A percentile compares a stretch with the other conserved stretches of the same genome.
Evolutionary conservation across 108 stramenopile species (phyloP).

Genomic region (Fistulifera pelliculosa): DNA sequence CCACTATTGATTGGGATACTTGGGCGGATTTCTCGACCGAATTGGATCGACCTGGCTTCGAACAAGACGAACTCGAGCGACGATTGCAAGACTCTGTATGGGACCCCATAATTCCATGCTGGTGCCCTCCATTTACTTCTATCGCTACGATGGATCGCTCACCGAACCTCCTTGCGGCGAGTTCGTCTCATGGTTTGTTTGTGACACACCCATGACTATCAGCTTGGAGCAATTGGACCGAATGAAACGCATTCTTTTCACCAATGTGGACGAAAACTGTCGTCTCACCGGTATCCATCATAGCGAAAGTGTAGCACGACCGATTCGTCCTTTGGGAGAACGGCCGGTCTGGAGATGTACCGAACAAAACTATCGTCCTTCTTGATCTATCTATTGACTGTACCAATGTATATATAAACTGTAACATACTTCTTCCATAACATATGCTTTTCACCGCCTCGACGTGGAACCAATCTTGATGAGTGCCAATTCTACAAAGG

Average conservation of each 20-base stretch:
- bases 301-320: conserved; percentile 59
- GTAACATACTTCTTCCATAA: too few species aligned
- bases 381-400: too few species aligned
- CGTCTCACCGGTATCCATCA: conserved; percentile 51
- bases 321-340: conserved; percentile 35
- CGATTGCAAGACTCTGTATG: conserved; percentile 22
- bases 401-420: too few species aligned
- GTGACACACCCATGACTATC: conserved; percentile 57
- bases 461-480: conserved; percentile 5
- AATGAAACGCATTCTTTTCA: conserved; percentile 59
- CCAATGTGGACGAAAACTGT: conserved; percentile 58
- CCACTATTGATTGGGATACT: not conserved
- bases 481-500: conserved; percentile 6
- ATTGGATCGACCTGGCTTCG: conserved; percentile 14
- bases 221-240: conserved; percentile 46
- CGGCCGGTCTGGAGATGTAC: conserved; percentile 55
- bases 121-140: conserved; percentile 56
- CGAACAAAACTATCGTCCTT: conserved; percentile 15
- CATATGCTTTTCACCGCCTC: too few species aligned
- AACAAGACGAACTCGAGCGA: conserved; percentile 13
- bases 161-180: conserved; percentile 81
- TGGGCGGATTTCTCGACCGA: conserved; percentile 14
- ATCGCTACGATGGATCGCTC: conserved; percentile 66
- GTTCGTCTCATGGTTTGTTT: conserved; percentile 71
- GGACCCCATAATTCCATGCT: conserved; percentile 47